Base-by-base conservation (phyloP, 2,329 filamentous ascomycete species). In the Aspergillus cejpii region DNA sequence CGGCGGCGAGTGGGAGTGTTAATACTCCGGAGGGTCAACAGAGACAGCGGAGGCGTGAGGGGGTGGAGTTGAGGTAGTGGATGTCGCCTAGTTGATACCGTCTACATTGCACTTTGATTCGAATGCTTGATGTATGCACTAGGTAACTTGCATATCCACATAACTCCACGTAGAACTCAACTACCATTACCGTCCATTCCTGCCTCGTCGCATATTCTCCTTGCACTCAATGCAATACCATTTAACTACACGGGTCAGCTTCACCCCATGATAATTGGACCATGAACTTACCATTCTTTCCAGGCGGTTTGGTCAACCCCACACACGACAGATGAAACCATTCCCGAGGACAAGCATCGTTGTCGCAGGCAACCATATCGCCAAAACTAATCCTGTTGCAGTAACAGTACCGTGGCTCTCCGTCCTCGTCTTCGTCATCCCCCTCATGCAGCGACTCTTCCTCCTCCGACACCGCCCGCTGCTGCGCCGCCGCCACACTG, bases 311-410 rank as follows among this genome's bases (percentile, higher is more conserved):
- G 56, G 84, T 85, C 57, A 92, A 67, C 20, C 87, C 87, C 23
- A 88, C 86, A 64, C 87, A 92, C 39, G 83, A 84, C 39, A 92
- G 69, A 73, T 90, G 86, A 71, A 90, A 91, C 86, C 86, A 90
- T 66, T 90, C 85, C 50, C 80, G 76, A 53, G 79, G 76, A 66
- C 86, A 90, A 39, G 79, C 78, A 47, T 83, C 78, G 6, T 80
- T 81, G 62, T 90, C 86, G 60, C 85, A 90, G 2, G 83, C 86
- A 34, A 90, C 84, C 86, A 90, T 90, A 67, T 87, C 85, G 15
- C 86, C 85, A 60, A 88, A 90, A 58, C 84, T 88, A 43, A 88
- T 81, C 38, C 82, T 78, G 55, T 88, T 84, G 64, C 86, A 89
- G 67, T 87, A 87, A 65, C 86, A 88, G 64, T 90, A 90, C 11